Evolutionary conservation across 139 green algal species (phyloP), one percentile per base, ranked within the genome.

Genomic region (Volvox africanus): DNA sequence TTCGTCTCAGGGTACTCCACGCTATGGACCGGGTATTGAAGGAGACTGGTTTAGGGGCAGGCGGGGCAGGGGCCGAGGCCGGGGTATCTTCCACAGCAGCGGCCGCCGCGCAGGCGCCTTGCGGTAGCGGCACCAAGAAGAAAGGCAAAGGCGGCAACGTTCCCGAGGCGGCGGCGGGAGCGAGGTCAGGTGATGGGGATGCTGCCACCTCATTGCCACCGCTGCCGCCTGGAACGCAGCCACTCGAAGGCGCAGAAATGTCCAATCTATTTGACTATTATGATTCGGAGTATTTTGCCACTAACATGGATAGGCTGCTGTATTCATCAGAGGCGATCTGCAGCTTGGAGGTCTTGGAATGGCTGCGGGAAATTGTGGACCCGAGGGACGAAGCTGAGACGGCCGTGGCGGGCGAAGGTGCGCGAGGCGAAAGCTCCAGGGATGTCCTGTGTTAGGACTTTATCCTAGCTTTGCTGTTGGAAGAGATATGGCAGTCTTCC

Each of bases 91-190:
- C 19, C 20, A 32, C 0, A 12, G 80, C 55, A 19, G 80, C 80
- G 28, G 26, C 28, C 55, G 17, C 50, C 1, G 28, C 28, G 5
- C 33, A 32, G 2, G 81, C 61, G 33, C 16, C 82, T 6, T 20
- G 30, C 26, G 61, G n/a, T 61, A 55, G n/a, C 32, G 62, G 62
- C 62, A 36, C 33, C 21, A 89, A 89, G 83, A 89, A 89, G 68
- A 89, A 89, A 65, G 68, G 83, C 83, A 89, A 89, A 35, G 83
- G 83, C 35, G 68, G 83, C 68, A 68, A 33, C 37, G 76, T 32
- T 1, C 44, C 50, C 11, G 24, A 28, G 24, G 80, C 80, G 28
- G 80, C 50, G 50, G 50, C 24, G 44, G 80, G 30, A 33, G 16
- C 71, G 71, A 21, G 71, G 18, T 79, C 26, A 79, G 71, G 21